These are phyloP conservation scores for Plasmodium ovale DNA, from an alignment of 169 alveolate species.

Conservation along the genomic window DNA sequence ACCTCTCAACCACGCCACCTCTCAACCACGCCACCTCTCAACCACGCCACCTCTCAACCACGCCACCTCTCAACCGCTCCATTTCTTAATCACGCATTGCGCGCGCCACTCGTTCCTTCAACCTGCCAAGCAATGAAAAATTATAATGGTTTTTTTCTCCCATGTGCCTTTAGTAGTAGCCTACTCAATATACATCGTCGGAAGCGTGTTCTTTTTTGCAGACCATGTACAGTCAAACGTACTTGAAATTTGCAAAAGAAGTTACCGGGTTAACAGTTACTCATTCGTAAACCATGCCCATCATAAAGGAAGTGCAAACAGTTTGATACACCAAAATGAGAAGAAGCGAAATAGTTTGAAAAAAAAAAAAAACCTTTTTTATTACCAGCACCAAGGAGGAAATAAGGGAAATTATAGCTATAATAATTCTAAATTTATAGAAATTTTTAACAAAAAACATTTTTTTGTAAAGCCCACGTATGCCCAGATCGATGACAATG, in stretches of 20 bases:
- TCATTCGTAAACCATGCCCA: background rate
- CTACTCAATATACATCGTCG: background rate
- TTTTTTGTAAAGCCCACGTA: conserved; percentile 15
- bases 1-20: too few species aligned
- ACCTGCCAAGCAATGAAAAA: background rate
- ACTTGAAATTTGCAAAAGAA: background rate
- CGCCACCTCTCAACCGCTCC: too few species aligned
- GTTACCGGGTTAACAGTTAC: background rate
- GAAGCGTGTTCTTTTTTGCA: background rate
- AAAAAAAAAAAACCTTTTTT: background rate
- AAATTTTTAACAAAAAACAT: conserved; percentile 33
- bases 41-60: too few species aligned
- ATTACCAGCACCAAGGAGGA: background rate
- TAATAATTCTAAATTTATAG: background rate
- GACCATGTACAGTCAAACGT: conserved; percentile 17
- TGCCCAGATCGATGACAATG: background rate
- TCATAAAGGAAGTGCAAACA: too few species aligned
- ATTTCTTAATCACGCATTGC: too few species aligned
- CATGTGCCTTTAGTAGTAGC: background rate
- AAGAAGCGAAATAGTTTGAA: background rate
- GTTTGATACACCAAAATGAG: background rate
- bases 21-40: too few species aligned
- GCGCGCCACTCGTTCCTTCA: background rate
- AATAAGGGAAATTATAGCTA: background rate
- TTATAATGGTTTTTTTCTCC: conserved; percentile 26